phyloP scores from a whole-genome alignment of 2,329 filamentous ascomycete species.

The Curvularia eragrostidis region DNA sequence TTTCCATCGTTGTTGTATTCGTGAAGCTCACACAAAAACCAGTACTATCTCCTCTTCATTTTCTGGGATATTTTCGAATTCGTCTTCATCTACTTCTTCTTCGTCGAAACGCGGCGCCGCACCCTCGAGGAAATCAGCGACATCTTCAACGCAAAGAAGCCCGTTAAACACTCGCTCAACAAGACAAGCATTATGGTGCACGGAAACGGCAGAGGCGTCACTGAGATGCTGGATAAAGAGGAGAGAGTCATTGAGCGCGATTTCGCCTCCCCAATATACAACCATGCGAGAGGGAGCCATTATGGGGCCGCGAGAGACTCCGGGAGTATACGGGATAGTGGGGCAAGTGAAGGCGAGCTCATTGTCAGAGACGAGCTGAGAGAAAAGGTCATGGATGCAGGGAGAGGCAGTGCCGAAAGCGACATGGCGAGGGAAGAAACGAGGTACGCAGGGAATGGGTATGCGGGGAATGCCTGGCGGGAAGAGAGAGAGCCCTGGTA shows the following conservation, averaged over 20 bases:
- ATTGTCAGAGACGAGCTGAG: constrained; percentile 13
- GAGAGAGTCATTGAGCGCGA: constrained; percentile 14
- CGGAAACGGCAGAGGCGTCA: constrained; percentile 38
- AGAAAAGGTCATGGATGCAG: constrained; percentile 11
- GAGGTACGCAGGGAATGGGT: constrained; percentile 3
- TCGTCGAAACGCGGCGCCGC: constrained; percentile 48
- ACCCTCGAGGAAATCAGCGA: constrained; percentile 56
- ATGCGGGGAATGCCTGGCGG: constrained; percentile 7
- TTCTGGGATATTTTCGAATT: constrained; percentile 54
- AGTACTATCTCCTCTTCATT: constrained; percentile 52
- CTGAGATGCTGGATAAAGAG: constrained; percentile 43
- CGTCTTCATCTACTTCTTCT: constrained; percentile 49
- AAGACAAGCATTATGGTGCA: constrained; percentile 43
- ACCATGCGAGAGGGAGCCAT: background rate
- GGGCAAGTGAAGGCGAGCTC: constrained; percentile 10
- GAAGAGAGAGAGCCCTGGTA: constrained; percentile 4
- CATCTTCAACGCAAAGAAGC: constrained; percentile 52
- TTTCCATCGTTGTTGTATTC: background rate
- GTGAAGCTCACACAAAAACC: background rate
- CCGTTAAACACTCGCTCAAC: constrained; percentile 47
- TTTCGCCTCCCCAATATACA: constrained; percentile 3
- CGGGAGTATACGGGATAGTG: constrained; percentile 17
- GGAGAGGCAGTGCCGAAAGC: constrained; percentile 13
- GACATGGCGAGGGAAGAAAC: constrained; percentile 14
- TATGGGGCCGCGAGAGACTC: background rate